Conservation (phyloP, 352 stramenopile species). For the Phytophthora syringae region DNA sequence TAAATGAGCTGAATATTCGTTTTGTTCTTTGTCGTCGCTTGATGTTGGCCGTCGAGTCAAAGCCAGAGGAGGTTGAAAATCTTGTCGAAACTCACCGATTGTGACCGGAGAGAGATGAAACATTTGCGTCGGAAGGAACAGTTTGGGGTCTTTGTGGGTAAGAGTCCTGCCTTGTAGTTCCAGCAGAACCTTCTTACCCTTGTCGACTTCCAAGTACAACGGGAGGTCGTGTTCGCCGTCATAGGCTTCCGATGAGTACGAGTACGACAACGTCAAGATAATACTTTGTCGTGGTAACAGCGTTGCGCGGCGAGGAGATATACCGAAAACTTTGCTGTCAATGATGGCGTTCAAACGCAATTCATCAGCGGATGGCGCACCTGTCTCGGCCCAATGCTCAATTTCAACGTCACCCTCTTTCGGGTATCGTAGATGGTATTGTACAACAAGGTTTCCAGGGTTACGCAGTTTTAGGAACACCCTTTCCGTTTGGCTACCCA, state of each 20-base stretch:
- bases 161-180: constrained; percentile 88
- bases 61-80: constrained; percentile 20
- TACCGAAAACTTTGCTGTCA: constrained; percentile 76
- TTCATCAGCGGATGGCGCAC: constrained; percentile 83
- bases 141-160: constrained; percentile 55
- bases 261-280: constrained; percentile 70
- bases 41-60: constrained; percentile 4
- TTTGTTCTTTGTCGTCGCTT: constrained; percentile 6
- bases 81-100: constrained; percentile 65
- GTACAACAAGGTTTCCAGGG: constrained; percentile 80
- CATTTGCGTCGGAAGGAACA: constrained; percentile 67
- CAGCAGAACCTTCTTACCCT: constrained; percentile 91
- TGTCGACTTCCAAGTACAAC: constrained; percentile 86
- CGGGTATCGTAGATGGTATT: constrained; percentile 87
- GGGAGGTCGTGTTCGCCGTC: constrained; percentile 86
- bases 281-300: constrained; percentile 69
- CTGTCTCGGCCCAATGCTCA: constrained; percentile 93
- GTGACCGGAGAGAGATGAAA: constrained; percentile 76
- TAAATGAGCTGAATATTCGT: not conserved
- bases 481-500: constrained; percentile 56
- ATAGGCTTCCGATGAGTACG: constrained; percentile 76
- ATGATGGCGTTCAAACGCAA: constrained; percentile 81
- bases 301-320: constrained; percentile 60
- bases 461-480: constrained; percentile 90
- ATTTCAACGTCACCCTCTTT: constrained; percentile 94